Conservation (phyloP, 805 yeast species). For the Pichia eremophila region DNA sequence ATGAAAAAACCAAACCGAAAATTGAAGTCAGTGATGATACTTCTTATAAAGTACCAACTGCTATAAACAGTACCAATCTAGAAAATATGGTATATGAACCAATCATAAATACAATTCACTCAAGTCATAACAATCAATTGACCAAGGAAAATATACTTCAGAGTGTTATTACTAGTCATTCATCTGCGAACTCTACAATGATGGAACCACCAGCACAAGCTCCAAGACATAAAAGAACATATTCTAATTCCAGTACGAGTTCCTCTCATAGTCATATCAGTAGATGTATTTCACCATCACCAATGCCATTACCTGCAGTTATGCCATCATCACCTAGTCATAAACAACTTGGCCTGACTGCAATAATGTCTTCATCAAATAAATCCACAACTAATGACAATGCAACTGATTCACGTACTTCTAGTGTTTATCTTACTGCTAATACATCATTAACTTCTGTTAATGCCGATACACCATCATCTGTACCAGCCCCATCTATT, state of each 20-base stretch:
- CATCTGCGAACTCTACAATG: conserved; percentile 5
- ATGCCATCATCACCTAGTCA: conserved; percentile 26
- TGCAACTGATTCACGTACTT: too few species aligned
- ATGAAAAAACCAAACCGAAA: neutral
- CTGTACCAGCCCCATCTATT: neutral
- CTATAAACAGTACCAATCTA: conserved; percentile 4
- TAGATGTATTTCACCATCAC: conserved; percentile 24
- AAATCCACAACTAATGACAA: too few species aligned
- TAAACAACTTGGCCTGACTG: conserved; percentile 3
- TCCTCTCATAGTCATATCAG: conserved; percentile 21
- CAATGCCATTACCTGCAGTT: conserved; percentile 36
- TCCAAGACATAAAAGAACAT: conserved; percentile 30
- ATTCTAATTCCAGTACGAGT: conserved; percentile 31
- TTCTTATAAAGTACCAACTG: too few species aligned
- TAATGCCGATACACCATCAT: neutral
- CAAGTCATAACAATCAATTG: neutral
- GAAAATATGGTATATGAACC: neutral
- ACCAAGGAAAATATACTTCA: neutral
- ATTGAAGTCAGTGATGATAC: neutral
- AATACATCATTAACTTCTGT: too few species aligned
- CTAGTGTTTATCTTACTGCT: too few species aligned
- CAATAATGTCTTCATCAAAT: neutral
- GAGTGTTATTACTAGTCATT: neutral
- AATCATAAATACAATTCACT: neutral
- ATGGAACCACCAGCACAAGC: conserved; percentile 27